Percentiles rank a stretch among this genome's conserved stretches.
Evolutionary conservation across 139 green algal species (phyloP).

Genomic region (Zygnema circumcarinatum): DNA sequence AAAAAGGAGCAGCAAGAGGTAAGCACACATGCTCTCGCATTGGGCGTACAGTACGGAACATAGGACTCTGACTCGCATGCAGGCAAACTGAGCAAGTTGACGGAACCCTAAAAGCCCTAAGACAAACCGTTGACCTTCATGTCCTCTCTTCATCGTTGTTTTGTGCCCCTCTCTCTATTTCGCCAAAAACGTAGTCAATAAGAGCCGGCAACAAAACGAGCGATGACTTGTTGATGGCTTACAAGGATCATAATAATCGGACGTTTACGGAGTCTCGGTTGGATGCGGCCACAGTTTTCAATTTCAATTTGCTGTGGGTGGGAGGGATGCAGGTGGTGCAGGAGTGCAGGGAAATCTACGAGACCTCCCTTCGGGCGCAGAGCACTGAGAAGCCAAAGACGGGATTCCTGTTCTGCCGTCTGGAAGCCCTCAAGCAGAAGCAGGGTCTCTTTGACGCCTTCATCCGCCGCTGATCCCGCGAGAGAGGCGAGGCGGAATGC

Average conservation of each 20-base stretch:
- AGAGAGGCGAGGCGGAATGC: too few species aligned
- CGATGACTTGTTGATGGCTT: too few species aligned
- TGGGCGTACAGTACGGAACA: background rate
- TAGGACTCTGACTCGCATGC: background rate
- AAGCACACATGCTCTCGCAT: background rate
- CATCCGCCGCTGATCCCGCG: too few species aligned
- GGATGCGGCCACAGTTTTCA: background rate
- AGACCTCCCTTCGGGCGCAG: background rate
- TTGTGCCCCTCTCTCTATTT: background rate
- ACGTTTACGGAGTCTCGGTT: background rate
- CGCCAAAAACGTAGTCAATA: background rate
- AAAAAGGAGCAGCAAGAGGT: conserved; percentile 29
- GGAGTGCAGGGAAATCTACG: conserved; percentile 29
- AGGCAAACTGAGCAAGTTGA: background rate
- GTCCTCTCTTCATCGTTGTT: background rate
- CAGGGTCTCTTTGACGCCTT: background rate
- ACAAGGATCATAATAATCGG: too few species aligned
- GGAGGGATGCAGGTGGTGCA: conserved; percentile 22
- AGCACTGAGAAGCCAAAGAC: conserved; percentile 1
- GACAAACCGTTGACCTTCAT: background rate
- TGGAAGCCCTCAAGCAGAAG: conserved; percentile 2
- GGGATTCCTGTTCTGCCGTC: conserved; percentile 12
- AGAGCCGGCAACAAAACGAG: background rate
- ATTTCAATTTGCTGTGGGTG: background rate
- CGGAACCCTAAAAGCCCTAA: background rate